Base-by-base conservation (phyloP, 1,284 basidiomycete genomes). In the Moesziomyces parantarcticus region DNA sequence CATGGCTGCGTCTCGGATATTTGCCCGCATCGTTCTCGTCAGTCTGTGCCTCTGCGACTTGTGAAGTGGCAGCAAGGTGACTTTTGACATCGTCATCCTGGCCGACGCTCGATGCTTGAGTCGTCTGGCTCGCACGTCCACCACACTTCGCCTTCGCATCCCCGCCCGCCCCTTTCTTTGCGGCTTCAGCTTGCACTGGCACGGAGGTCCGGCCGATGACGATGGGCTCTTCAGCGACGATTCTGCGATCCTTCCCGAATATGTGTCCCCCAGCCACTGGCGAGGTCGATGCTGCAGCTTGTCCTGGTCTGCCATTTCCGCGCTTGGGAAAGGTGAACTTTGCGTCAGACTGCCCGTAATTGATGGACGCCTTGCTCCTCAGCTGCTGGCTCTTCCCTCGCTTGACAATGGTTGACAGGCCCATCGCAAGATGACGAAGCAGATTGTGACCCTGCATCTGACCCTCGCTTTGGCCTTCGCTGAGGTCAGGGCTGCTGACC, bases 191-290 rank as follows among this genome's bases (percentile, higher is more conserved):
- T 1, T 46, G 32, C 13, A 29, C 32, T 6, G 48, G 32, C 41
- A 52, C 40, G n/a, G 29, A 29, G 18, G 32, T 32, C 23, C 36
- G 50, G 40, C 67, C 58, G 18, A 70, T 70, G 21, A 65, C 48
- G 39, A 70, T 50, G 3, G 62, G 60, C 44, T 70, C 61, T 7
- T 70, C 58, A 11, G 54, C 44, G 1, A 70, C 61, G 5, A 70
- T 51, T n/a, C 21, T 54, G 9, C 67, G 61, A 7, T 51, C 55
- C 21, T 49, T 53, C 5, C 39, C 54, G 16, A 54, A 45, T 1
- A 41, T 16, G 14, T 29, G n/a, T 10, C 7, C n/a, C 1, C 18
- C 2, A 4, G 20, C 29, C n/a, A 11, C 9, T 29, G 8, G 23
- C 26, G n/a, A 5, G 3, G 16, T 21, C 34, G 18, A 16, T 18